phyloP scores from a whole-genome alignment of 768 basidiomycete genomes.

The Pleurotus giganteus region DNA sequence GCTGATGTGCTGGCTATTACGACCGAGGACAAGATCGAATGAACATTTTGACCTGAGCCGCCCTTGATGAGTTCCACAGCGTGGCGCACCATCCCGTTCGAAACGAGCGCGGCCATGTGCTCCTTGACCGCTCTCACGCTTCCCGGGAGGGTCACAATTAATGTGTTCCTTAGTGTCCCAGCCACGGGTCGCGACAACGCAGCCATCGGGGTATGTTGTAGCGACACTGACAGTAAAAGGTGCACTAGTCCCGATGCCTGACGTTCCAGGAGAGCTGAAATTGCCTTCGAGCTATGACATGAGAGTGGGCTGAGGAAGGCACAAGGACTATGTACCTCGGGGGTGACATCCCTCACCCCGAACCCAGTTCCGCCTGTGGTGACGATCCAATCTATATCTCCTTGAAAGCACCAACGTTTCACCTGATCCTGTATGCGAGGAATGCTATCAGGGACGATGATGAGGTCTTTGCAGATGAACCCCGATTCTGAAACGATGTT shows the following conservation, averaged over 20 bases:
- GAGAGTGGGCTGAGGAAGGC: neutral
- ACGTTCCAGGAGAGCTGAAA: constrained; percentile 62
- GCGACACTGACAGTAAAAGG: constrained; percentile 63
- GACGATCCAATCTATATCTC: constrained; percentile 68
- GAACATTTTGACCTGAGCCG: constrained; percentile 59
- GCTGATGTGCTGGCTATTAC: constrained; percentile 22
- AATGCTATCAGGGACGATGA: constrained; percentile 69
- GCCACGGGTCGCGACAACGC: constrained; percentile 83
- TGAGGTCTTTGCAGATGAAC: constrained; percentile 32
- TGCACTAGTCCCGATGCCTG: constrained; percentile 73
- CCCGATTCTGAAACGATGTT: constrained; percentile 40
- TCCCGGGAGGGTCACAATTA: constrained; percentile 82
- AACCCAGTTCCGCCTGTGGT: constrained; percentile 91
- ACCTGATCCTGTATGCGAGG: constrained; percentile 47
- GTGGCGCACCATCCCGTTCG: constrained; percentile 58
- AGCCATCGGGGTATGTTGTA: constrained; percentile 75
- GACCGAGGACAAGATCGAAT: constrained; percentile 42
- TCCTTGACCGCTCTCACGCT: constrained; percentile 85
- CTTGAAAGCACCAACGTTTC: constrained; percentile 39
- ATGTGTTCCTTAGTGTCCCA: constrained; percentile 62
- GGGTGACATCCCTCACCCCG: constrained; percentile 75
- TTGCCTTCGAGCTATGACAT: constrained; percentile 38
- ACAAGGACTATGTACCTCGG: constrained; percentile 53
- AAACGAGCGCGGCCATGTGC: constrained; percentile 62
- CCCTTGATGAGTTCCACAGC: constrained; percentile 73